Base-by-base conservation (phyloP, 208 protist genomes). In the Wallacemonas sp. region DNA sequence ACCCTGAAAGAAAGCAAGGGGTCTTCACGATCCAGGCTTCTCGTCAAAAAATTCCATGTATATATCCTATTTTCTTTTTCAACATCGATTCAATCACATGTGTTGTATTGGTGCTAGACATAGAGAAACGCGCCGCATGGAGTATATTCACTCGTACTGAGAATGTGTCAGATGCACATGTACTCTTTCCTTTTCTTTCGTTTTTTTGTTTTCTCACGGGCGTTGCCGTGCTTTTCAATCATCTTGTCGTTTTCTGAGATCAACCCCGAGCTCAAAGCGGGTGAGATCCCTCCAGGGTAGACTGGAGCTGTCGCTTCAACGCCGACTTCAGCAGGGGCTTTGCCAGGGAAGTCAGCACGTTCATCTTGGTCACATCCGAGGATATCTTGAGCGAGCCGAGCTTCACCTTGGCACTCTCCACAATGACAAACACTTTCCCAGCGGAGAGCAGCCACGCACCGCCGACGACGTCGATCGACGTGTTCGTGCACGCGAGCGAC, bases 331-430 rank as follows among this genome's bases (percentile, higher is more conserved):
- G 36, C 22, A 87, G 57, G 1, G 82, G 76, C n/a, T 76, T 59
- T 1, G 82, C 75, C 18, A 94, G 65, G 0, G 77, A 74, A 11
- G 62, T 67, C 4, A 88, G 61, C 1, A 78, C 44, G 36, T 86
- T 81, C 8, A 91, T 55, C 68, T 75, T 79, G 2, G 52, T 66
- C 36, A 86, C 67, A 14, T 78, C 72, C n/a, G 72, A 88, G 3
- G 74, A 75, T 14, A 70, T 46, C 2, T 26, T 49, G 16, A 81
- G 36, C 0, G 67, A 57, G n/a, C 71, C 74, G 23, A 85, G 66
- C 11, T 41, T 61, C n/a, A 81, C 62, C 28, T 67, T 42, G 38
- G 42, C 50, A 11, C 70, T 46, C 10, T 67, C 67, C 32, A 74
- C 61, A 16, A 46, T 29, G 31, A 74, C n/a, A 44, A 28, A 28